Base-by-base conservation (phyloP, 805 yeast genomes). In the Tetrapisispora nanseiensis region DNA sequence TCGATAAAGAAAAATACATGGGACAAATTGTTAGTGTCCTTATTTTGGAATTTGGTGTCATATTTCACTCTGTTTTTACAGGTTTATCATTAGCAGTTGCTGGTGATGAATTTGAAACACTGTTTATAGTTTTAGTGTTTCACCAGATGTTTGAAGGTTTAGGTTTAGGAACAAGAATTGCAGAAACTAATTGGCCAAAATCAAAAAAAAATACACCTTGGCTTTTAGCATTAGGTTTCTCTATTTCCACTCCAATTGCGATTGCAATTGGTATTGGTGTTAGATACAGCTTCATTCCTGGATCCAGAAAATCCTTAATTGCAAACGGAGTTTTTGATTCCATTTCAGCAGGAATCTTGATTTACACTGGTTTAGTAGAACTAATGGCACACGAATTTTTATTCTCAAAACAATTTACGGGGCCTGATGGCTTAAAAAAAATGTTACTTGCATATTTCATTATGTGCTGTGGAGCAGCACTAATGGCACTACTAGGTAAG, bases 101-200 rank as follows among this genome's bases (percentile, higher is more conserved):
- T 10, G 82, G 80, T 35, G 78, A 75, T 10, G 83, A 80, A 54
- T 82, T 80, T 57, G 67, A 63, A 34, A 71, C 83, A 5, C 66
- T 82, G 36, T 82, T 78, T 54, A 67, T 78, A 39, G 90, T 82
- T 8, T 48, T 76, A 32, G 75, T 79, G 5, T 82, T 82, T 70
- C 90, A 82, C 61, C 90, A 82, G 61, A 69, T 78, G 55, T 83
- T 82, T 54, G 90, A 82, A 66, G 90, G 90, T 48, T 69, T 82
- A 41, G 90, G 90, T 51, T 69, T 82, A 48, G 89, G 90, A 26
- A 70, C 89, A 10, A 72, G 92, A 57, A 61, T 80, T 37, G 76
- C 83, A 1, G 69, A 70, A 29, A 74, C 78, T 16, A 65, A 69
- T 2, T 80, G 80, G 75, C 81, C 82, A 8, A 48, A 51, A 21